phyloP scores from a whole-genome alignment of 345 rosid genomes.

The Murraya paniculata region DNA sequence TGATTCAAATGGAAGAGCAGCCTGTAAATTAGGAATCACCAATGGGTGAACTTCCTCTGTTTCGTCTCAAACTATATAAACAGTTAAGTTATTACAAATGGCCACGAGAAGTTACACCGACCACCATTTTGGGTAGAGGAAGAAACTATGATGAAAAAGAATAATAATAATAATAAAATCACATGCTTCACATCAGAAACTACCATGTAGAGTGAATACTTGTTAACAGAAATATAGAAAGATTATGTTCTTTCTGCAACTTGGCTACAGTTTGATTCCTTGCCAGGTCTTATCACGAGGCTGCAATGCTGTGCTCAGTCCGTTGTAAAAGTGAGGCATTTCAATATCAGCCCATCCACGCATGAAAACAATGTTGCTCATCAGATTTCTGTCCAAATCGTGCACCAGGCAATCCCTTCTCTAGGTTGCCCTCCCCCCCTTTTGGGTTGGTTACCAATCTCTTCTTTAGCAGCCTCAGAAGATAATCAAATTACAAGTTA shows the following conservation, averaged over 20 bases:
- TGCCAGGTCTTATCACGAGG: conserved; percentile 74
- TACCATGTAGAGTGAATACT: conserved; percentile 88
- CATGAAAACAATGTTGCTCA: conserved; percentile 85
- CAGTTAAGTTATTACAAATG: neutral
- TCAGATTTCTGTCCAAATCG: conserved; percentile 85
- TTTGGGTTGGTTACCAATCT: too few relatives aligned
- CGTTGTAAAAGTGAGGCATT: conserved; percentile 69
- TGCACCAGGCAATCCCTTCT: conserved; percentile 91
- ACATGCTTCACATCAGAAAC: conserved; percentile 1
- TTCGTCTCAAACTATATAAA: conserved; percentile 46
- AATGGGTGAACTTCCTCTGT: conserved; percentile 63
- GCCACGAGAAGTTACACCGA: neutral
- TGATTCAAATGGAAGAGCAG: conserved; percentile 65
- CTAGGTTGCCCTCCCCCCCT: too few relatives aligned
- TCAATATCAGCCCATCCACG: conserved; percentile 82
- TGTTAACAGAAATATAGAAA: conserved; percentile 67
- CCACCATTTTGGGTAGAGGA: neutral
- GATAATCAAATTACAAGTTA: too few relatives aligned
- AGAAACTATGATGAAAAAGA: neutral
- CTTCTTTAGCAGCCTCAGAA: too few relatives aligned
- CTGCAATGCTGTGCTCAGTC: conserved; percentile 82
- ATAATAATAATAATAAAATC: neutral
- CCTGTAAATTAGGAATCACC: conserved; percentile 66
- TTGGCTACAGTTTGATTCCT: conserved; percentile 90
- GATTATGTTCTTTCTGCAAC: conserved; percentile 65